Evolutionary conservation across 1,284 basidiomycete species (phyloP), one percentile per base, ranked within the genome.

Genomic region (Trametes pubescens): DNA sequence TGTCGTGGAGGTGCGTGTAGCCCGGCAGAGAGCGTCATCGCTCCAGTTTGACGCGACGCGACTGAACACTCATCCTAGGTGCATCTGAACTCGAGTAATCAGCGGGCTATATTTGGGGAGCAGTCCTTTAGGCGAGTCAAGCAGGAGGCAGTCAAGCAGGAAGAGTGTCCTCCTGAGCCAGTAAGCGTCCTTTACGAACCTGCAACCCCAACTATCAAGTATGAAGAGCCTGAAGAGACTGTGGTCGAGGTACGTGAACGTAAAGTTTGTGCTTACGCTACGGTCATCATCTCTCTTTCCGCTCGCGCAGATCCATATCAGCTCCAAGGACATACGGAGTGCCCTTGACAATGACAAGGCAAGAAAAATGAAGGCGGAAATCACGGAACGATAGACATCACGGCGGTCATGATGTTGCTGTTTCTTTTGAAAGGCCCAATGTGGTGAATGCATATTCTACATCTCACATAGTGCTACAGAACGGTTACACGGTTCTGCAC

Each of bases 41-140:
- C 29, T 32, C 29, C 4, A 32, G 26, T 8, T 10, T 2, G 16
- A n/a, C 21, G 11, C 16, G 26, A 13, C 13, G n/a, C 51, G 48
- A 22, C 26, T 35, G 26, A 2, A 32, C 14, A 11, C 10, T 13
- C 6, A 5, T 3, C 1, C 5, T n/a, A 65, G 63, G 51, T 65
- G 9, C 63, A 55, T 22, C 32, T 65, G 2, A 65, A 40, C 37
- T 65, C 63, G 5, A 57, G 34, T 22, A 65, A 61, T 29, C 55
- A 37, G 40, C 51, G 51, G 22, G 18, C 44, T 6, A 21, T 65
- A 1, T 65, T 65, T 37, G 63, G n/a, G n/a, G n/a, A n/a, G 55
- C 4, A 29, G 1, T 35, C n/a, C 6, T 37, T n/a, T n/a, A 38
- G n/a, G n/a, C 16, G 13, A 11, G 7, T 16, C n/a, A 37, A 35